phyloP scores from a whole-genome alignment of 768 basidiomycete species.

The Psilocybe subaeruginosa region DNA sequence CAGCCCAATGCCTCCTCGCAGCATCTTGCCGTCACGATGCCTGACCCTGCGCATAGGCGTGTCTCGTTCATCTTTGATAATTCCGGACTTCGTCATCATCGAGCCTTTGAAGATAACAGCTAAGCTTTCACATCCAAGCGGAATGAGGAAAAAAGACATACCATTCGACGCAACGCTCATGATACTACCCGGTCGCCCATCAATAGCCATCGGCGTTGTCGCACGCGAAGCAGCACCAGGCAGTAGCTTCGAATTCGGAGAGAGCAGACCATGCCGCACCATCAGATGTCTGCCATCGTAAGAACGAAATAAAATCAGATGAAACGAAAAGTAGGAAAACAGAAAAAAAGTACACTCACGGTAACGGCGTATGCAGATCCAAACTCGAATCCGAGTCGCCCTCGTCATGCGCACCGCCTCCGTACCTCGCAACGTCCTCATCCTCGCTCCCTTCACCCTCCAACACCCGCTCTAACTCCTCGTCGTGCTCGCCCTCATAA shows the following conservation, averaged over 20 bases:
- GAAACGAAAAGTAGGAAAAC: neutral
- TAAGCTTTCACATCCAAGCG: neutral
- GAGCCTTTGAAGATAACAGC: slow-evolving; percentile 19
- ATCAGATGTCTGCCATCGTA: slow-evolving; percentile 53
- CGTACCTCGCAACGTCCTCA: neutral
- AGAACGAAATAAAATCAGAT: slow-evolving; percentile 10
- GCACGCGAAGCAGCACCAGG: slow-evolving; percentile 33
- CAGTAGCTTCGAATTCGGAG: slow-evolving; percentile 65
- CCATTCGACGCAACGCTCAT: slow-evolving; percentile 37
- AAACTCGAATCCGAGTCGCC: slow-evolving; percentile 68
- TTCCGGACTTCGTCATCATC: slow-evolving; percentile 37
- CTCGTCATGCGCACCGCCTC: slow-evolving; percentile 25
- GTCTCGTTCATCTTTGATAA: slow-evolving; percentile 58
- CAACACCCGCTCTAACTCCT: slow-evolving; percentile 19
- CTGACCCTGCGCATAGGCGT: slow-evolving; percentile 57
- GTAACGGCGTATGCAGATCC: slow-evolving; percentile 69
- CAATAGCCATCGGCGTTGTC: slow-evolving; percentile 20
- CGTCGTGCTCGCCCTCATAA: slow-evolving; percentile 14
- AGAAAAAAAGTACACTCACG: slow-evolving; percentile 44
- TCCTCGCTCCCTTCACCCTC: slow-evolving; percentile 18
- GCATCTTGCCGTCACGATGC: slow-evolving; percentile 61
- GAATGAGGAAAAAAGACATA: slow-evolving; percentile 15
- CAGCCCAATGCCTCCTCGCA: slow-evolving; percentile 66
- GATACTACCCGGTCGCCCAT: slow-evolving; percentile 37
- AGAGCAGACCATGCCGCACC: slow-evolving; percentile 67